Percentiles rank a stretch among this genome's conserved stretches.
phyloP scores from a whole-genome alignment of 371 early-diverging fungal genomes.

The Batkoa obscura region DNA sequence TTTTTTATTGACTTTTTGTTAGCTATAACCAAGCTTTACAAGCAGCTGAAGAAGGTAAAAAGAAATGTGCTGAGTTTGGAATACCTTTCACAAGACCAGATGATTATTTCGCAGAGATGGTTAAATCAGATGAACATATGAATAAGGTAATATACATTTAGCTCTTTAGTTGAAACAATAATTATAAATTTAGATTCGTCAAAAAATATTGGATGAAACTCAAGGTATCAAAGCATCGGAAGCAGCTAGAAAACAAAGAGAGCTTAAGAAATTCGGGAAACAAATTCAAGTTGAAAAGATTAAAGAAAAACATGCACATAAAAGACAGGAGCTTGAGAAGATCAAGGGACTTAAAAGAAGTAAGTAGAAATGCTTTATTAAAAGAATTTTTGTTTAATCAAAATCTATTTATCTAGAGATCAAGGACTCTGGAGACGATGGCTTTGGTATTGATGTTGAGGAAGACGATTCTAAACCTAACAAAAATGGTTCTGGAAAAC shows the following conservation, averaged over 20 bases:
- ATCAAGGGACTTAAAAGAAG: constrained; percentile 75
- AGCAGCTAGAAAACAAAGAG: constrained; percentile 65
- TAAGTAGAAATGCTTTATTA: constrained; percentile 11
- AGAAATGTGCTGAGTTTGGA: constrained; percentile 30
- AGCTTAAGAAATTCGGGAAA: constrained; percentile 90
- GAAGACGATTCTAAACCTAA: constrained; percentile 30
- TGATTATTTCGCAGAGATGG: constrained; percentile 92
- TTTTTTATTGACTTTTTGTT: background rate
- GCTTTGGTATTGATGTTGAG: constrained; percentile 67
- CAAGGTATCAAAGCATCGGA: constrained; percentile 62
- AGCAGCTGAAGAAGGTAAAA: constrained; percentile 42
- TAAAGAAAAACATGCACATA: constrained; percentile 54
- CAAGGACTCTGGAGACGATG: constrained; percentile 44
- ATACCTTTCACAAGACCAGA: constrained; percentile 64
- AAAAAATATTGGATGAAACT: constrained; percentile 63
- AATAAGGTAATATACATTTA: constrained; percentile 20
- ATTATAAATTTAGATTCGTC: constrained; percentile 27
- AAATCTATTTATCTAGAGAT: constrained; percentile 20
- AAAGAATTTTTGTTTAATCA: constrained; percentile 6
- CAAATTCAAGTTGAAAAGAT: constrained; percentile 84
- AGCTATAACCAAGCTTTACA: constrained; percentile 63
- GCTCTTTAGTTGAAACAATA: background rate
- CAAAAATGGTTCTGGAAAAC: constrained; percentile 7
- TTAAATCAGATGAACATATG: constrained; percentile 91
- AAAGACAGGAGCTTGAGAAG: constrained; percentile 69